Evolutionary conservation across 2,329 filamentous ascomycete species (phyloP), one percentile per base, ranked within the genome.

Genomic region (Tolypocladium tropicale): DNA sequence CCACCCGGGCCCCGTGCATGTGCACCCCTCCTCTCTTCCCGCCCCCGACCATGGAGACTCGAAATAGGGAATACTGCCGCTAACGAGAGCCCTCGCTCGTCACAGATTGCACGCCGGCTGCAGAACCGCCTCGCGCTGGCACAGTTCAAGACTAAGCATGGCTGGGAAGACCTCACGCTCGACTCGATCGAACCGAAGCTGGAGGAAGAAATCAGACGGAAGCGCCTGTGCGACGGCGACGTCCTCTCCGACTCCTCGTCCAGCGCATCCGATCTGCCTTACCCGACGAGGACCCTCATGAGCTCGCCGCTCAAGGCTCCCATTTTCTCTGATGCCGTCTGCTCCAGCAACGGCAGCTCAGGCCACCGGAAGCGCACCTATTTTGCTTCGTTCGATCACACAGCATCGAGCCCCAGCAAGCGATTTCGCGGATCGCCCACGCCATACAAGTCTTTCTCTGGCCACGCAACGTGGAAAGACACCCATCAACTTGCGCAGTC

Each of bases 61-160:
- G 6, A n/a, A 33, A 14, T 21, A 18, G 14, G 7, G n/a, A 2
- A 32, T n/a, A 4, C 46, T 14, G 16, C 33, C 28, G 46, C 46
- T 50, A 28, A 50, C 46, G 33, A 33, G 46, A 50, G 18, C 10
- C 33, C 46, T 28, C 34, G 9, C 34, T 46, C 33, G 48, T 18
- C 14, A 18, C 52, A 97, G 94, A 95, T 99, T 77, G 94, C 92
- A 65, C 82, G 93, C 70, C 89, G 88, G 67, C 79, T 99, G 55
- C 91, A 97, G 75, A 91, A 95, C 76, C 90, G 93, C 61, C 84
- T 99, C 58, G 93, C 94, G 57, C 84, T 97, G 61, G 94, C 94
- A 69, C 94, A 95, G 73, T 94, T 96, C 81, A 97, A 97, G 76
- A 91, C 94, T 63, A 91, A 95, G 74, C 88, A 95, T 76, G 92